Conservation (phyloP, 306 rosid genomes). For the Quercus alba region DNA sequence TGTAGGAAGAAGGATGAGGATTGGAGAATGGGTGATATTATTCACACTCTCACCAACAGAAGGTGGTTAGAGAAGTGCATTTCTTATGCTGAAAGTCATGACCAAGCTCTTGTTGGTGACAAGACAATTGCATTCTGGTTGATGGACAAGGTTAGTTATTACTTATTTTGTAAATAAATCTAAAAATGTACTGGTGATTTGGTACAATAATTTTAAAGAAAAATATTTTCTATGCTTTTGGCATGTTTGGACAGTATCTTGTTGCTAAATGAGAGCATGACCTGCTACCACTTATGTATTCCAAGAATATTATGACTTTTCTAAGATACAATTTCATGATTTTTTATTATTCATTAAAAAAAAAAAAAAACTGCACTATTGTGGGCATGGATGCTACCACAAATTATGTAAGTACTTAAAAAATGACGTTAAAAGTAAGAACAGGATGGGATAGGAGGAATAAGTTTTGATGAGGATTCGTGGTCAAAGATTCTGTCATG, state of each 20-base stretch:
- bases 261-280: background rate
- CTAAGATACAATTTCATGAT: background rate
- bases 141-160: constrained; percentile 88
- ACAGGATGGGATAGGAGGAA: background rate
- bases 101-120: constrained; percentile 99
- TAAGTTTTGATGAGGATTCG: background rate
- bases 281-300: background rate
- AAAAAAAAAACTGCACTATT: background rate
- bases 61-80: constrained; percentile 96
- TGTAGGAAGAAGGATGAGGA: constrained; percentile 74
- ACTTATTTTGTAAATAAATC: constrained; percentile 13
- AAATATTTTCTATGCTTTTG: background rate
- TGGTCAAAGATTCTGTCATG: background rate
- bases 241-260: background rate
- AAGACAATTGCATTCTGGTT: constrained; percentile 98
- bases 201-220: background rate
- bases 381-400: background rate
- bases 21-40: constrained; percentile 82
- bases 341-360: too few relatives aligned
- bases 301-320: background rate
- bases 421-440: background rate
- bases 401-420: background rate
- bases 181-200: background rate
- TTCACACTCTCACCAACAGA: constrained; percentile 82
- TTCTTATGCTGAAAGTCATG: constrained; percentile 98